Base-by-base conservation (phyloP, 306 rosid species). In the Abrus pulchellus region DNA sequence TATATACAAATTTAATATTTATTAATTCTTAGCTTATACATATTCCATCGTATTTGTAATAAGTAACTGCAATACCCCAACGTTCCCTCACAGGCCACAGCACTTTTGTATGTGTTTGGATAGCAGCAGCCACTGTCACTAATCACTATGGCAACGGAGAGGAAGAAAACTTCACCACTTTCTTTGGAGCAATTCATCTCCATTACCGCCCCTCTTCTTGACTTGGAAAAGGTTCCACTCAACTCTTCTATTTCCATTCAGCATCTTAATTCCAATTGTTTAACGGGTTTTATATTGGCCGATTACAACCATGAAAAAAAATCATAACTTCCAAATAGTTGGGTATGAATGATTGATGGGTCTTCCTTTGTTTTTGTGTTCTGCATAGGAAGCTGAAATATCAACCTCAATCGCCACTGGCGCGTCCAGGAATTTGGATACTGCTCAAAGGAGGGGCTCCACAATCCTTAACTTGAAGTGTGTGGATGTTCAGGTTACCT, bases 401-500 rank as follows among this genome's bases (percentile, higher is more conserved):
- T 86, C 97, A 5, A 90, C 88, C 79, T 95, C 99, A 80, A 93
- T 95, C 76, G 85, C 87, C 56, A 86, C 94, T 3, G 97, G 97
- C 11, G 89, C 93, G 0, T 86, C 92, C 3, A 84, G 99, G 68
- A 93, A 87, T 81, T 82, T 95, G 83, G 98, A 95, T 48, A 83
- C 90, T 64, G 97, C 99, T 67, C 96, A 93, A 68, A 93, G 80
- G 89, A 90, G 75, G 81, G 99, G 99, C 70, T 95, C 97, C 54
- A 88, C 94, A 10, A 93, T 95, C 78, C 96, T 95, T 82, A 95
- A 91, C 78, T 85, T 95, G 88, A 93, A 95, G 84, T 95, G 99
- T 76, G 90, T 88, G 0, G 98, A 95, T 86, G 97, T 90, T 63
- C 95, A 93, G 99, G 99, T 93, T 80, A 41, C 53, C 44, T 69